These are phyloP conservation scores for Penicillium parvum DNA, from an alignment of 495 filamentous ascomycete species.

Conservation along the genomic window DNA sequence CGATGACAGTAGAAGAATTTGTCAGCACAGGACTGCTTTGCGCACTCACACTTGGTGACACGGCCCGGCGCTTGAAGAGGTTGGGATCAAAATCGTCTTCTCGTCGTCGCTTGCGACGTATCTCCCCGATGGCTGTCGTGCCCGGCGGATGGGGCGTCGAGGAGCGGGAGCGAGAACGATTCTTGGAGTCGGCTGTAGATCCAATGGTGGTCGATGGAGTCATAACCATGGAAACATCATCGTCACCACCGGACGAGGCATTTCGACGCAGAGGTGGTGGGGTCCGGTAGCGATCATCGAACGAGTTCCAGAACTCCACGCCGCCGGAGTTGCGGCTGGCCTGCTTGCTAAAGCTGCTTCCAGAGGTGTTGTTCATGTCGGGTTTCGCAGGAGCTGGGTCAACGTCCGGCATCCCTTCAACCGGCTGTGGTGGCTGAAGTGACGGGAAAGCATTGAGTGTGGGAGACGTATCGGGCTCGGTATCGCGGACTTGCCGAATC, in stretches of 20 bases:
- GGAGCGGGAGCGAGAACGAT: slow-evolving; percentile 47
- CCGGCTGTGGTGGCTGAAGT: slow-evolving; percentile 47
- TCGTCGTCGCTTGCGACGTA: slow-evolving; percentile 73
- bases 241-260: slow-evolving; percentile 60
- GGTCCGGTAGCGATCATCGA: slow-evolving; percentile 58
- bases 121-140: slow-evolving; percentile 54
- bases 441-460: slow-evolving; percentile 35
- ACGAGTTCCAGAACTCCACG: slow-evolving; percentile 74
- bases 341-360: slow-evolving; percentile 67
- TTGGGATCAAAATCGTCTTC: slow-evolving; percentile 91
- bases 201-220: slow-evolving; percentile 52
- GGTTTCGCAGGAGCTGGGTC: slow-evolving; percentile 58
- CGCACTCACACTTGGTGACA: slow-evolving; percentile 87
- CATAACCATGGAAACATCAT: slow-evolving; percentile 75
- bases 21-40: slow-evolving; percentile 83
- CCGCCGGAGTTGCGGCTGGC: slow-evolving; percentile 66
- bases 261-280: slow-evolving; percentile 57
- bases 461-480: slow-evolving; percentile 45
- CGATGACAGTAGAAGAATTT: slow-evolving; percentile 70
- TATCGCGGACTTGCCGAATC: slow-evolving; percentile 86
- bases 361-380: slow-evolving; percentile 41
- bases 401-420: slow-evolving; percentile 45
- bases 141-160: slow-evolving; percentile 46
- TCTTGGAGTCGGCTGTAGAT: slow-evolving; percentile 28
- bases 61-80: slow-evolving; percentile 87